Evolutionary conservation across 148 eudicot species (phyloP).

Genomic region (Pouteria glomerata): DNA sequence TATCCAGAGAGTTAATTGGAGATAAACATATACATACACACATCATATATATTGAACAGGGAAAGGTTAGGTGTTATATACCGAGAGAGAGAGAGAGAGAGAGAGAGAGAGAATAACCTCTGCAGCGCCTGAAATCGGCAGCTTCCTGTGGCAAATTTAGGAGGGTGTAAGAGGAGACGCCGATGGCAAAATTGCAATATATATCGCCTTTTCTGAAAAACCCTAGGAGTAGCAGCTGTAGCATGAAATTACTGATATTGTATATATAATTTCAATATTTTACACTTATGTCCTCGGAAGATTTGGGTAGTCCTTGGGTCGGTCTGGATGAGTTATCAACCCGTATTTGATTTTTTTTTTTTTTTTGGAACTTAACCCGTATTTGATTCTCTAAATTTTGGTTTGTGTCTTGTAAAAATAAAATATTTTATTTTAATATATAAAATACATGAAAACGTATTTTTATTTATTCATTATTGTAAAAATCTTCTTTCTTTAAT

Average conservation of each 20-base stretch:
- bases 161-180: not conserved
- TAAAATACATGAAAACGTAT: too few relatives aligned
- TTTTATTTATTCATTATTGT: too few relatives aligned
- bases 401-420: too few relatives aligned
- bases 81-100: not conserved
- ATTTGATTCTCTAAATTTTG: too few relatives aligned
- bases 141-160: constrained; percentile 1
- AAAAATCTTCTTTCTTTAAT: too few relatives aligned
- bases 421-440: too few relatives aligned
- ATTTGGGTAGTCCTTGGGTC: too few relatives aligned
- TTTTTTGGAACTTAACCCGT: too few relatives aligned
- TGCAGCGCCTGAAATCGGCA: not conserved
- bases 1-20: not conserved
- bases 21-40: not conserved
- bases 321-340: too few relatives aligned
- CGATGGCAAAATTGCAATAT: not conserved
- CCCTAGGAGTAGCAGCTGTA: not conserved
- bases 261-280: not conserved
- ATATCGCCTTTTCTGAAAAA: not conserved
- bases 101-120: not conserved
- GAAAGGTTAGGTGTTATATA: not conserved
- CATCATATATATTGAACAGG: not conserved
- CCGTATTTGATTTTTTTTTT: too few relatives aligned
- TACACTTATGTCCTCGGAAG: not conserved
- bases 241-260: not conserved